Evolutionary conservation across 495 filamentous ascomycete species (phyloP), one percentile per base, ranked within the genome.

Genomic region (Penicillium goetzii): DNA sequence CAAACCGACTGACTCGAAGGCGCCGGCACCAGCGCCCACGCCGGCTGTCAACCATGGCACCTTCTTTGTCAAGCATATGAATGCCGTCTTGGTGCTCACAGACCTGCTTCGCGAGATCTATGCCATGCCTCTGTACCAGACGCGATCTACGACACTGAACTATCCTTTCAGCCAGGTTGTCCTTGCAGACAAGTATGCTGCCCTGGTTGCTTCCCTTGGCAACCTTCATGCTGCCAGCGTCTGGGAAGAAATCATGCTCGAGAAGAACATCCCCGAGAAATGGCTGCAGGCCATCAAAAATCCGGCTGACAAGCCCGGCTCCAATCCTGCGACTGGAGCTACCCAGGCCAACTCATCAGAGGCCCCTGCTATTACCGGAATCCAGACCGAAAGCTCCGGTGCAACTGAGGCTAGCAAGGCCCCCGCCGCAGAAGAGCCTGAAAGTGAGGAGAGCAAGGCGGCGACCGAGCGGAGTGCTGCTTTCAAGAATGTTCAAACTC

Each of bases 231-330:
- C 89, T 32, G 86, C 86, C 53, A 90, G 92, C 61, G 81, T 95
- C 25, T 89, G 89, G 81, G 96, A 99, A 73, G 91, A 94, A 61
- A 90, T 91, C 33, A 69, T 88, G 0, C 76, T 97, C 23, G 84
- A 89, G 68, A 86, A 87, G 66, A 81, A 74, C 47, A 84, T 90
- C 57, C 88, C 90, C 2, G 80, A 85, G 19, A 78, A 83, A 36
- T 91, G 88, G 86, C 85, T 89, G 63, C 81, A 86, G 67, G 84
- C 85, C 11, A 88, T 86, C 19, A 82, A 81, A 55, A 74, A 81
- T 43, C 82, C 84, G 62, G 78, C 79, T 56, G 73, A 74, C 54
- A 81, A 78, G 10, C 71, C 75, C 49, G 76, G 74, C 53, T 70
- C 81, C n/a, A 80, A 83, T 12, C 76, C 78, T 55, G 73, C 79